These are phyloP conservation scores for Sclerotinia trifoliorum DNA, from an alignment of 2,329 filamentous ascomycete genomes.

Conservation along the genomic window DNA sequence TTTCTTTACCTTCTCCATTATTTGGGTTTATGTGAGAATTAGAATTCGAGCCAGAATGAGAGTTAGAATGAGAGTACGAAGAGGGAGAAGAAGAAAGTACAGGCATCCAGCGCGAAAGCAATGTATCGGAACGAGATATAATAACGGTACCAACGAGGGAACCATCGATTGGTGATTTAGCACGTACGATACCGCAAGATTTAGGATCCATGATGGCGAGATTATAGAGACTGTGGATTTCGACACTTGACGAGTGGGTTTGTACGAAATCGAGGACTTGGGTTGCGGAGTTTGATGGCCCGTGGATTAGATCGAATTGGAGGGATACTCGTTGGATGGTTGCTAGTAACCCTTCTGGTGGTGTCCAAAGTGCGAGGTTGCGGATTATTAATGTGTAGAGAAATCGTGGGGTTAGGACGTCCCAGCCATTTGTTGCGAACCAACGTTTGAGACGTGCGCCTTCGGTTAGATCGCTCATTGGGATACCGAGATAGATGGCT, in stretches of 20 bases:
- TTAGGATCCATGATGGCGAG: conserved; percentile 60
- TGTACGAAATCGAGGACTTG: conserved; percentile 59
- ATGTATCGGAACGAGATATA: conserved; percentile 59
- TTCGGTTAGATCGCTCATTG: conserved; percentile 57
- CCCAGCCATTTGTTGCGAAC: conserved; percentile 92
- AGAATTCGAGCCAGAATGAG: background rate
- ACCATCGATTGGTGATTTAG: conserved; percentile 61
- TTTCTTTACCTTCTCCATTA: background rate
- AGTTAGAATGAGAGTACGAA: background rate
- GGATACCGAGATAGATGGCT: conserved; percentile 83
- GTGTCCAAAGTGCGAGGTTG: conserved; percentile 58
- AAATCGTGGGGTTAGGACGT: conserved; percentile 61
- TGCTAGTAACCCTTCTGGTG: conserved; percentile 60
- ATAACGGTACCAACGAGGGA: conserved; percentile 63
- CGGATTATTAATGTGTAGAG: conserved; percentile 64
- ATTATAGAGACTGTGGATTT: conserved; percentile 64
- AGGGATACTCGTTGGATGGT: conserved; percentile 52
- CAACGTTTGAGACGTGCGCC: conserved; percentile 58
- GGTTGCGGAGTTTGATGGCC: conserved; percentile 56
- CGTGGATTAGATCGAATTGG: conserved; percentile 65
- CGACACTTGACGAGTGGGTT: conserved; percentile 55
- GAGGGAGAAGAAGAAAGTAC: conserved; percentile 50
- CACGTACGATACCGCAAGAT: conserved; percentile 64
- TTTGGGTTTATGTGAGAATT: background rate
- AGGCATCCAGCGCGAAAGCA: conserved; percentile 60